phyloP scores from a whole-genome alignment of 208 protist species.

The Wallacemonas sp. region DNA sequence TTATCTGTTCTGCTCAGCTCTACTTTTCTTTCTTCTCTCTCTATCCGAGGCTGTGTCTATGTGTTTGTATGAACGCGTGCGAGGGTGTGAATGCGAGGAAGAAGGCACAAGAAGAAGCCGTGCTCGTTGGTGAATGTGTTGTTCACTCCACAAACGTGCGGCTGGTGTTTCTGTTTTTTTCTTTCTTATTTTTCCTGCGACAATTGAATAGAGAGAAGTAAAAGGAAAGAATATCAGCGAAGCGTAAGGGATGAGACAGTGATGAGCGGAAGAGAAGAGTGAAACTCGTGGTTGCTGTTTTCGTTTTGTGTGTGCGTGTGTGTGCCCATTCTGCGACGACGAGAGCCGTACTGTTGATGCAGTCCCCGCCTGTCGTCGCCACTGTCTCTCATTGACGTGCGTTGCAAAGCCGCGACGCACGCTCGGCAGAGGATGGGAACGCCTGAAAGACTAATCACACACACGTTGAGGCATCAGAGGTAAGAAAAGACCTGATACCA shows the following conservation, averaged over 20 bases:
- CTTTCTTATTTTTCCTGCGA: background rate
- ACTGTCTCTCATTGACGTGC: too few relatives aligned
- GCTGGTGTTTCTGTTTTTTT: background rate
- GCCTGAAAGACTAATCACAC: too few relatives aligned
- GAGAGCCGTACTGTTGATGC: too few relatives aligned
- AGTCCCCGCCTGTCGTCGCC: too few relatives aligned
- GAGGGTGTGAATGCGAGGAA: background rate
- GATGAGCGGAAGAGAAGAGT: background rate
- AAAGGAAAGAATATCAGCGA: background rate
- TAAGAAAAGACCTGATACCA: too few relatives aligned
- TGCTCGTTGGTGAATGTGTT: background rate
- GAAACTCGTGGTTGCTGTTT: background rate
- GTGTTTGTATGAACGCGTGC: background rate
- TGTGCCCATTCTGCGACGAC: background rate
- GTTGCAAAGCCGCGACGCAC: too few relatives aligned
- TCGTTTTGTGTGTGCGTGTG: constrained; percentile 1
- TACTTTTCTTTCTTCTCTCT: too few relatives aligned
- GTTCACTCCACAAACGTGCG: background rate
- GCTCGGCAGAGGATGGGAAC: too few relatives aligned
- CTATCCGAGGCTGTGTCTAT: constrained; percentile 11
- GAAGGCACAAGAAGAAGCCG: background rate
- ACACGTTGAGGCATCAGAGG: too few relatives aligned
- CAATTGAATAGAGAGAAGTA: constrained; percentile 6
- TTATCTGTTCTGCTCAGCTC: background rate
- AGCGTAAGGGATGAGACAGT: background rate